Evolutionary conservation across 768 basidiomycete genomes (phyloP).

Genomic region (Boletus pseudo-olivaceus): DNA sequence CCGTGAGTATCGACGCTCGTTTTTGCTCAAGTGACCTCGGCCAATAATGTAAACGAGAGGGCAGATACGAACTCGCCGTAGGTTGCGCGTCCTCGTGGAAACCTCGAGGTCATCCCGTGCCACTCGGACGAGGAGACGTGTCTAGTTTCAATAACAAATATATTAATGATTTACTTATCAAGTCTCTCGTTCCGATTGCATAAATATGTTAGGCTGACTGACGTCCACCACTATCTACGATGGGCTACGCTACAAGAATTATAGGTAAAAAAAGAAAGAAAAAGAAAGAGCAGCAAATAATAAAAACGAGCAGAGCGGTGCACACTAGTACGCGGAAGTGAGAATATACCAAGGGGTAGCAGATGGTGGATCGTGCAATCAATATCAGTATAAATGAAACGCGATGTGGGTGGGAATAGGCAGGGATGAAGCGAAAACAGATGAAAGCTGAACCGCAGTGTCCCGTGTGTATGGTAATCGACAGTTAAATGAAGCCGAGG

Average conservation of each 20-base stretch:
- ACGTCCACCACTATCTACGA: constrained; percentile 26
- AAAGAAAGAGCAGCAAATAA: background rate
- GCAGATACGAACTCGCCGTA: background rate
- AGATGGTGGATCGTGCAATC: constrained; percentile 16
- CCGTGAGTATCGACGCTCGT: background rate
- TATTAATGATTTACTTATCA: constrained; percentile 14
- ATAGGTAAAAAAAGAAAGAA: background rate
- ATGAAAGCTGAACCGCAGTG: constrained; percentile 25
- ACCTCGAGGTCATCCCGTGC: constrained; percentile 10
- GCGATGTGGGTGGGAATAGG: constrained; percentile 7
- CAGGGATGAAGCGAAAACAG: constrained; percentile 1
- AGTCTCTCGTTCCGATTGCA: constrained; percentile 22
- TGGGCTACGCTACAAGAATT: constrained; percentile 1
- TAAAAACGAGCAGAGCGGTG: background rate
- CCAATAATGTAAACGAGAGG: too few species aligned
- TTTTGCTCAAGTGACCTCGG: background rate
- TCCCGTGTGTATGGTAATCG: constrained; percentile 25
- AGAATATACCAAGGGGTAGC: background rate
- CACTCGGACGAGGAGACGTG: background rate
- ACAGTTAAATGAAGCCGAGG: constrained; percentile 5
- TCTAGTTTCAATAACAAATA: constrained; percentile 1
- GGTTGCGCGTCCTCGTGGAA: constrained; percentile 5
- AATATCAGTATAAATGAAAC: constrained; percentile 26
- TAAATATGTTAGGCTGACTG: constrained; percentile 26
- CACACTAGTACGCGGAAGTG: background rate